These are phyloP conservation scores for Onygenales sp. DNA, from an alignment of 2,329 filamentous ascomycete species.

Conservation along the genomic window DNA sequence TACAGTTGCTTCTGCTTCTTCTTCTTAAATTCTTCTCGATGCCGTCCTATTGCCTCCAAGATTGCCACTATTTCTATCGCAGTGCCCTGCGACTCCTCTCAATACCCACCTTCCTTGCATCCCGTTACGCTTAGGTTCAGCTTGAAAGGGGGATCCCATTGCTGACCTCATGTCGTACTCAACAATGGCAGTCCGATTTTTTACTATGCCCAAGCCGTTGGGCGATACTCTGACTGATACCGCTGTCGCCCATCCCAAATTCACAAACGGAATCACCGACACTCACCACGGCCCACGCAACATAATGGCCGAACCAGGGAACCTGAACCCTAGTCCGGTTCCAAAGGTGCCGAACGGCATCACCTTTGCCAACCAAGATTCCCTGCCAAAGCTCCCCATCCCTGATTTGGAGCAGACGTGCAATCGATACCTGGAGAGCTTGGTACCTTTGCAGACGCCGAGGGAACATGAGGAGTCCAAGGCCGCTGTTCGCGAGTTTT, in stretches of 20 bases:
- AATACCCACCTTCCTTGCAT: constrained; percentile 68
- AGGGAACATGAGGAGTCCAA: constrained; percentile 78
- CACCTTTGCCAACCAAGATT: constrained; percentile 83
- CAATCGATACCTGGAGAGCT: constrained; percentile 66
- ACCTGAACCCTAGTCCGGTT: constrained; percentile 34
- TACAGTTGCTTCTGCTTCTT: constrained; percentile 12
- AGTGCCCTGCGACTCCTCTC: constrained; percentile 79
- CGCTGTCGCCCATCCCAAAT: constrained; percentile 16
- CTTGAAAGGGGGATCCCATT: not conserved
- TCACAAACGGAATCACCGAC: constrained; percentile 1
- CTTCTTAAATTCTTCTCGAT: constrained; percentile 44
- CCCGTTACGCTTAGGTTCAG: constrained; percentile 55
- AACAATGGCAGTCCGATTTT: constrained; percentile 58
- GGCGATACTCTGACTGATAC: constrained; percentile 54
- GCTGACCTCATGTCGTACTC: constrained; percentile 45
- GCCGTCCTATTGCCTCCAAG: constrained; percentile 72
- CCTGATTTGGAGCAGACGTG: constrained; percentile 74
- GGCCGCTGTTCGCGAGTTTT: constrained; percentile 71
- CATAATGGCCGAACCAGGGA: constrained; percentile 1
- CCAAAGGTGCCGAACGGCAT: constrained; percentile 51
- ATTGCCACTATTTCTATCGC: constrained; percentile 90
- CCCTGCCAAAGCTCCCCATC: constrained; percentile 83
- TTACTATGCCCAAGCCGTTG: constrained; percentile 62
- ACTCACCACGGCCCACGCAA: constrained; percentile 8
- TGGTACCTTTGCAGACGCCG: constrained; percentile 70